Percentiles rank a stretch among this genome's conserved stretches.
Conservation (phyloP, 441 rosid species). For the Populus hybrid region DNA sequence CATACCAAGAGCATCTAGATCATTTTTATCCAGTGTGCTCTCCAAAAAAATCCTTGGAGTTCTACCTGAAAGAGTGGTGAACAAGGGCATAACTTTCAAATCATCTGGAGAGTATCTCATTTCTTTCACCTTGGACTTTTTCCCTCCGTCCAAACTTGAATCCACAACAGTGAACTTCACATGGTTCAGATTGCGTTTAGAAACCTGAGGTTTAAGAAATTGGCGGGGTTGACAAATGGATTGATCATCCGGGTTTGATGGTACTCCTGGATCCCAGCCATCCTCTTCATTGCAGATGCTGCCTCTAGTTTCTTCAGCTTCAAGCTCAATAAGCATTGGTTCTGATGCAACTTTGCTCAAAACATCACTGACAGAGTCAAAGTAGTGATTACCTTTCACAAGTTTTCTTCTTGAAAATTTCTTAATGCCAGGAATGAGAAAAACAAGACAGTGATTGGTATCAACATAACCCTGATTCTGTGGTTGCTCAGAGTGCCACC, state of each 20-base stretch:
- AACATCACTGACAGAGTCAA: slow-evolving; percentile 73
- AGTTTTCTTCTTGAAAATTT: slow-evolving; percentile 65
- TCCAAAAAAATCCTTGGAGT: slow-evolving; percentile 22
- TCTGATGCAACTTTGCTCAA: slow-evolving; percentile 63
- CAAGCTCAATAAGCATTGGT: slow-evolving; percentile 65
- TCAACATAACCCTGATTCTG: slow-evolving; percentile 33
- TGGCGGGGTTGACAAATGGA: slow-evolving; percentile 29
- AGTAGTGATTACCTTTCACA: slow-evolving; percentile 68
- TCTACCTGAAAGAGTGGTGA: slow-evolving; percentile 21
- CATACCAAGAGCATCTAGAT: slow-evolving; percentile 21
- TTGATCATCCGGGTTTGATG: slow-evolving; percentile 43
- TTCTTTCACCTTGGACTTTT: slow-evolving; percentile 44
- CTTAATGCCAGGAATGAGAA: slow-evolving; percentile 66
- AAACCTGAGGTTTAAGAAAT: slow-evolving; percentile 61
- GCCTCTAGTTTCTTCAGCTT: slow-evolving; percentile 40
- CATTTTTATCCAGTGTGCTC: slow-evolving; percentile 17
- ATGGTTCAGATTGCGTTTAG: slow-evolving; percentile 28
- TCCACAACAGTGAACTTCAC: slow-evolving; percentile 65
- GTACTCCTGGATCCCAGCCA: slow-evolving; percentile 24
- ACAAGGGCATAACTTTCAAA: slow-evolving; percentile 26
- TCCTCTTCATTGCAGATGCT: slow-evolving; percentile 28
- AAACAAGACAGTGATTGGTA: slow-evolving; percentile 51
- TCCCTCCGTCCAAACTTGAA: slow-evolving; percentile 48
- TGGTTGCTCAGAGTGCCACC: slow-evolving; percentile 77
- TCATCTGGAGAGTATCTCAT: slow-evolving; percentile 38